Conservation (phyloP, 257 asterid species). For the Echites panduratus region DNA sequence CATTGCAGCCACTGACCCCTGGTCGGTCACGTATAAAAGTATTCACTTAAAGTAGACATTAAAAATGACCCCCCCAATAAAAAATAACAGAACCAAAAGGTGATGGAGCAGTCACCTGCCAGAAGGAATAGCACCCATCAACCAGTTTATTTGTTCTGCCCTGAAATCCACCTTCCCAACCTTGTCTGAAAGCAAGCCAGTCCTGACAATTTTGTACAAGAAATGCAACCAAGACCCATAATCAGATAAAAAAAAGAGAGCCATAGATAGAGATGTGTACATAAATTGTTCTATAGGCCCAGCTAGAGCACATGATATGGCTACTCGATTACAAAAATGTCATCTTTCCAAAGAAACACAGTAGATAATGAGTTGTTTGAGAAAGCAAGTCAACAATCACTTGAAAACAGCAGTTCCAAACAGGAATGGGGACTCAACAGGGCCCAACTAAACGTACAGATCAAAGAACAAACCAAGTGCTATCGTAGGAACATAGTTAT, state of each 20-base stretch:
- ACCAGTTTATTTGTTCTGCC: constrained; percentile 97
- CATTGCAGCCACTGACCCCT: constrained; percentile 87
- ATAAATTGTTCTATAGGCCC: neutral
- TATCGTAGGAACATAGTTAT: neutral
- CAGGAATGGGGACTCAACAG: neutral
- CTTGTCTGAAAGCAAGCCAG: constrained; percentile 95
- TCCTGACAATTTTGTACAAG: constrained; percentile 43
- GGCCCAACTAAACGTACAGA: neutral
- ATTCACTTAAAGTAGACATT: constrained; percentile 3
- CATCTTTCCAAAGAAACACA: neutral
- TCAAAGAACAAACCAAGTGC: neutral
- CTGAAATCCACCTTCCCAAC: constrained; percentile 94
- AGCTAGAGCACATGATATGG: neutral
- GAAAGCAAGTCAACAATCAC: neutral
- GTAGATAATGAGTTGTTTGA: neutral
- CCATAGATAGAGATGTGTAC: neutral
- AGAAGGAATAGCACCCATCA: constrained; percentile 97
- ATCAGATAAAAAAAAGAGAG: neutral
- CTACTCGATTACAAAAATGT: neutral
- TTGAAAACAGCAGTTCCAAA: neutral
- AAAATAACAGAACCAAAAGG: neutral
- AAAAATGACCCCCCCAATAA: neutral
- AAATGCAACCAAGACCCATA: neutral
- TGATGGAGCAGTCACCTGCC: constrained; percentile 65
- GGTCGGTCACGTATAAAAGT: constrained; percentile 14